Base-by-base conservation (phyloP, 257 asterid genomes). In the Fraxinus americana region DNA sequence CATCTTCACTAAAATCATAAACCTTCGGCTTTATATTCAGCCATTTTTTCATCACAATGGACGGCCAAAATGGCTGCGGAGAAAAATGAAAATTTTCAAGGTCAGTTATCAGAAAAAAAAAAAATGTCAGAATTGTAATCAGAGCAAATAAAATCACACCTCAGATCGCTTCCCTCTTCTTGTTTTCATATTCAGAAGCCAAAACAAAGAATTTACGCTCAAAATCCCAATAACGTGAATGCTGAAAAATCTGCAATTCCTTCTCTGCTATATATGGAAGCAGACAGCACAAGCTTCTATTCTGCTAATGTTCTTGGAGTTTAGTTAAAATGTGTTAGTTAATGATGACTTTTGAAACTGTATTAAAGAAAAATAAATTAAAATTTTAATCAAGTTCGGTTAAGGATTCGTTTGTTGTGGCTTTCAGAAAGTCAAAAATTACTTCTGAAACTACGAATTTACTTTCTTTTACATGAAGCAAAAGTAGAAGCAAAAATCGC, bases 1-100 rank as follows among this genome's bases (percentile, higher is more conserved):
- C 98, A 81, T 94, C 98, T 78, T 94, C 99, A 69, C 99, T 94
- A 72, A 94, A 94, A 73, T 94, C 98, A 71, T 87, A 72, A 77
- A 85, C 95, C 79, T 86, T 80, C 2, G 99, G 98, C 86, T 86
- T 81, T 66, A 94, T 90, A 75, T 94, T 94, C 52, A 94, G 90
- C 99, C 99, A 94, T 81, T 94, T 94, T 82, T 94, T 92, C 96
- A 94, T 88, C 89, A 94, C 96, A 80, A 91, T 83, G 67, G 97
- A 86, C 0, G 99, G 97, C 99, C 98, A 92, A 78, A 92, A 94
- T 30, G 96, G 36, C 98, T 92, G 87, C 36, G 41, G 41, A 30
- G 80, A 2, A 43, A 43, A 12, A 43, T 43, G 52, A 70, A 59
- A 48, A 36, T 13, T 21, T 59, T n/a, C 63, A 70, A 50, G 10